Evolutionary conservation across 1,139 yeast species (phyloP).

Genomic region (Pneumocystis jirovecii): DNA sequence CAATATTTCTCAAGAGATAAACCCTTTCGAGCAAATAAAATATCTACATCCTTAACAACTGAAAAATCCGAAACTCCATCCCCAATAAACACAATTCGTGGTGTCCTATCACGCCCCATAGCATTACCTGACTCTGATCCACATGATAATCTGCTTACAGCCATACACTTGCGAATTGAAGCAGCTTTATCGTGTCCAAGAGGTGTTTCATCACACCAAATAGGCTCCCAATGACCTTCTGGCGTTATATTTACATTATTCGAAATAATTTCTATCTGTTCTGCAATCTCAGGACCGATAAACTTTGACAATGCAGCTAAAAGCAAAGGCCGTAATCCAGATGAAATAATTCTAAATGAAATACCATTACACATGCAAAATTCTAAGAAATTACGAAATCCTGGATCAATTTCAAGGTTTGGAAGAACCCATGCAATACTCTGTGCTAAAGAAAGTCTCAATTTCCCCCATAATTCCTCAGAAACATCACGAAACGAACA

Average conservation of each 20-base stretch:
- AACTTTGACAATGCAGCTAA: conserved; percentile 43
- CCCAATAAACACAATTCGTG: conserved; percentile 30
- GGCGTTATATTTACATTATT: conserved; percentile 38
- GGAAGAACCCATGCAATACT: conserved; percentile 41
- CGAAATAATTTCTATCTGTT: conserved; percentile 43
- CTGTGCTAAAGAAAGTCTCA: conserved; percentile 33
- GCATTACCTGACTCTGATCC: neutral
- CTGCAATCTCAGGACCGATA: conserved; percentile 32
- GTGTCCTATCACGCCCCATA: conserved; percentile 15
- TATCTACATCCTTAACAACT: conserved; percentile 33
- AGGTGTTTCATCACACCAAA: conserved; percentile 45
- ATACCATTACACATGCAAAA: conserved; percentile 38
- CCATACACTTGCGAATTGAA: conserved; percentile 37
- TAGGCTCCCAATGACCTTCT: conserved; percentile 40
- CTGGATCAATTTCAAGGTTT: conserved; percentile 44
- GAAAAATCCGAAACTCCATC: conserved; percentile 35
- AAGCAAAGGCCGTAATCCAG: conserved; percentile 54
- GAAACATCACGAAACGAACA: conserved; percentile 30
- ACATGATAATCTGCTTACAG: neutral
- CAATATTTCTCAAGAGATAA: conserved; percentile 30
- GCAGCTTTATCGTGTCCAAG: conserved; percentile 56
- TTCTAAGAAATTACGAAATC: conserved; percentile 41
- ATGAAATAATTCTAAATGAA: conserved; percentile 48
- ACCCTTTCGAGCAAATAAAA: conserved; percentile 31
- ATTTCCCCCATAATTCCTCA: conserved; percentile 32